Conservation (phyloP, 208 protist genomes). For the Leishmania turanica region DNA sequence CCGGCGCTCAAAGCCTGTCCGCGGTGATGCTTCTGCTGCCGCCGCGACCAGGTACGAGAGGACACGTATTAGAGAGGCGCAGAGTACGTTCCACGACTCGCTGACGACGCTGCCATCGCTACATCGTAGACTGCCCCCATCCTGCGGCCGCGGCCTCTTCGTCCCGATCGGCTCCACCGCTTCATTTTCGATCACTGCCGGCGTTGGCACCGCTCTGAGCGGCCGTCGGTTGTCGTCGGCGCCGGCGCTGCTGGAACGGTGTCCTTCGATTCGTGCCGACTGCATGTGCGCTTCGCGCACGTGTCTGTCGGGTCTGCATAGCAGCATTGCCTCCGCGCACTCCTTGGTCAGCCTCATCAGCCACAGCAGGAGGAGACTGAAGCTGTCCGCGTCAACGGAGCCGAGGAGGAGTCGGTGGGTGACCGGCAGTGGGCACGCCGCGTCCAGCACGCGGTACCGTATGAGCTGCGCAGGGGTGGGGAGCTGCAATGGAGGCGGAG, state of each 20-base stretch:
- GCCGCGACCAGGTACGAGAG: conserved; percentile 9
- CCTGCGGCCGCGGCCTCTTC: not conserved
- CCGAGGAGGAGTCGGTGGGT: conserved; percentile 30
- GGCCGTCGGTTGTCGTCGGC: not conserved
- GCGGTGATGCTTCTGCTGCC: not conserved
- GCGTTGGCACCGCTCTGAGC: not conserved
- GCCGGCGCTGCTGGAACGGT: not conserved
- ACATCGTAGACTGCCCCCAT: not conserved
- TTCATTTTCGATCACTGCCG: not conserved
- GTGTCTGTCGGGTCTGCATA: conserved; percentile 9
- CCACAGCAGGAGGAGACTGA: conserved; percentile 13
- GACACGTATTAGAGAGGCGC: conserved; percentile 17
- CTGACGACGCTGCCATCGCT: not conserved
- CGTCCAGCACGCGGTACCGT: conserved; percentile 23
- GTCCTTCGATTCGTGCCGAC: conserved; percentile 1
- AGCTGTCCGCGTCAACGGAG: conserved; percentile 7
- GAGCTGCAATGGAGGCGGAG: not conserved
- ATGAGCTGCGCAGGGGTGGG: conserved; percentile 27
- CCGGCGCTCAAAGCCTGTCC: not conserved
- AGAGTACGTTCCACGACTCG: conserved; percentile 18
- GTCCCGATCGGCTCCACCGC: conserved; percentile 1
- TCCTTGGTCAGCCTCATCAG: conserved; percentile 13
- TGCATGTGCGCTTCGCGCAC: not conserved
- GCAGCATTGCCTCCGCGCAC: conserved; percentile 8
- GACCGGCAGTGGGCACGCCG: conserved; percentile 9